Percentiles rank a stretch among this genome's conserved stretches.
Evolutionary conservation across 441 rosid genomes (phyloP).

Genomic region (Bocquillonia castaneifolia): DNA sequence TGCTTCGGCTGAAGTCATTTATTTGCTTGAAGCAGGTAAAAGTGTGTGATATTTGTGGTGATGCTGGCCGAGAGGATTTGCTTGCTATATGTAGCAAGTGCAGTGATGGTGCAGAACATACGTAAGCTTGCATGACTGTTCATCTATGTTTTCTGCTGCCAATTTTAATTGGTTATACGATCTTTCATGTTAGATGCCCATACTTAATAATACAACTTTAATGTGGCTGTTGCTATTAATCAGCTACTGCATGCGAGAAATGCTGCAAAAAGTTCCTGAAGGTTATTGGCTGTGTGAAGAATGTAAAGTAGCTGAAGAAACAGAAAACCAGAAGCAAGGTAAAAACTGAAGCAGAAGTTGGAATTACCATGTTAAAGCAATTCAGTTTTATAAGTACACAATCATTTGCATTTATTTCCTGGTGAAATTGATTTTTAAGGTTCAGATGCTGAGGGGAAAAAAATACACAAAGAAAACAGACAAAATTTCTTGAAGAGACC

Average conservation of each 20-base stretch:
- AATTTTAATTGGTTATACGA: conserved; percentile 15
- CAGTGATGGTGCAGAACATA: conserved; percentile 99
- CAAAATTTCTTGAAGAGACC: conserved; percentile 53
- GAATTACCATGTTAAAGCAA: conserved; percentile 8
- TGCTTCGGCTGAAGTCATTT: conserved; percentile 19
- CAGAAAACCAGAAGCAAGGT: conserved; percentile 70
- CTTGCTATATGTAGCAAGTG: conserved; percentile 92
- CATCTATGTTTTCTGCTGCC: conserved; percentile 10
- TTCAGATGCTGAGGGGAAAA: conserved; percentile 52
- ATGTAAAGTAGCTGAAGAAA: conserved; percentile 71
- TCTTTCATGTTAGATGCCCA: neutral
- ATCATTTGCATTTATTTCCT: conserved; percentile 10
- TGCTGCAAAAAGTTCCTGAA: conserved; percentile 77
- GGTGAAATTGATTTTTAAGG: conserved; percentile 31
- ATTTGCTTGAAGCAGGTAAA: conserved; percentile 66
- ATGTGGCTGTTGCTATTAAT: conserved; percentile 27
- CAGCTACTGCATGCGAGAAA: conserved; percentile 97
- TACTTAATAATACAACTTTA: conserved; percentile 6
- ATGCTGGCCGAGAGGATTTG: conserved; percentile 94
- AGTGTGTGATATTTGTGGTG: conserved; percentile 99
- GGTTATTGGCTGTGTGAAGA: conserved; percentile 98
- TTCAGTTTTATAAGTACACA: neutral
- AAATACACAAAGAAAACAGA: conserved; percentile 29
- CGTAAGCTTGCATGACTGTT: conserved; percentile 49
- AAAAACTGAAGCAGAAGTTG: conserved; percentile 27